Evolutionary conservation across 1,284 basidiomycete genomes (phyloP).

Genomic region (Puccinia horiana): DNA sequence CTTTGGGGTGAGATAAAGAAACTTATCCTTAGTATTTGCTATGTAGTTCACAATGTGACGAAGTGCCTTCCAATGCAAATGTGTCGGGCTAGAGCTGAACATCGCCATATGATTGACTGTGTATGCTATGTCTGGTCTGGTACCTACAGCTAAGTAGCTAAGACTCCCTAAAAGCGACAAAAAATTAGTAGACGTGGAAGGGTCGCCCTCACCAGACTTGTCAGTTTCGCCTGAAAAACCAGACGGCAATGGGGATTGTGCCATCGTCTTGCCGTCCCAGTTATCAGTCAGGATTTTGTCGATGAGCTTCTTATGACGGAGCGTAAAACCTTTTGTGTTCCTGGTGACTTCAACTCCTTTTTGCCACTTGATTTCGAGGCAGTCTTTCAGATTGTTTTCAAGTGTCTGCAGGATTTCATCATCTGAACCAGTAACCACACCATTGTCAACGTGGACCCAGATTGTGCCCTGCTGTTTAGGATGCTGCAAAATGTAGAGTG

Average conservation of each 20-base stretch:
- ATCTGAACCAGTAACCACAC: background rate
- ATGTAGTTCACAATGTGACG: constrained; percentile 3
- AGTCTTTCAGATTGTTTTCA: background rate
- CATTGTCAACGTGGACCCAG: constrained; percentile 24
- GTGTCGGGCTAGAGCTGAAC: background rate
- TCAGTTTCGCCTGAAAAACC: background rate
- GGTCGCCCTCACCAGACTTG: no score
- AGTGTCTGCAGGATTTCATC: background rate
- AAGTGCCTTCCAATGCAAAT: constrained; percentile 3
- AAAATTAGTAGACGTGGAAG: background rate
- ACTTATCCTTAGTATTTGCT: background rate
- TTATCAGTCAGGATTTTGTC: background rate
- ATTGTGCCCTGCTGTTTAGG: background rate
- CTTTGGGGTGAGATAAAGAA: background rate
- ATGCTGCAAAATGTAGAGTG: background rate
- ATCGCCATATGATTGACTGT: background rate
- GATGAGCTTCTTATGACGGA: background rate
- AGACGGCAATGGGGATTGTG: background rate
- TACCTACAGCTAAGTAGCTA: constrained; percentile 5
- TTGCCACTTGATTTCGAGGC: constrained; percentile 6
- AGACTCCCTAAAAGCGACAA: background rate
- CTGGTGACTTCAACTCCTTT: background rate
- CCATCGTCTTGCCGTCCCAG: background rate
- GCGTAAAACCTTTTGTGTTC: background rate
- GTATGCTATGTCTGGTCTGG: background rate